Evolutionary conservation across 2,329 filamentous ascomycete species (phyloP).

Genomic region (Zymoseptoria pseudotritici): DNA sequence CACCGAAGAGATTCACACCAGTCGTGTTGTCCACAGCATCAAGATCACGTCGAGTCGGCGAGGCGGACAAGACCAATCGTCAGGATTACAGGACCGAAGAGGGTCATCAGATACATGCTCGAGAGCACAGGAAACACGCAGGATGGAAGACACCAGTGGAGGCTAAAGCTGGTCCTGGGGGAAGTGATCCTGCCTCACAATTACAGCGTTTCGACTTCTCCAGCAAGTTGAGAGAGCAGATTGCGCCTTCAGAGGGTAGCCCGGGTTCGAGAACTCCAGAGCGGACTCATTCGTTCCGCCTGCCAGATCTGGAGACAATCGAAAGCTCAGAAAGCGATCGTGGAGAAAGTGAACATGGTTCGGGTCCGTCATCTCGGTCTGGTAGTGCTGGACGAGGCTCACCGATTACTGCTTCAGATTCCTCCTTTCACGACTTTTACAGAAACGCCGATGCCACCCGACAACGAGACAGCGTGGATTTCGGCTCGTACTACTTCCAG

Average conservation of each 20-base stretch:
- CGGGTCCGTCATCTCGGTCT: conserved; percentile 39
- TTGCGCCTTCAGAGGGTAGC: conserved; percentile 27
- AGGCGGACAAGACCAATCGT: conserved; percentile 54
- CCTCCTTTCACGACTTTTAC: conserved; percentile 37
- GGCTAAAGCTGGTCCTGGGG: neutral
- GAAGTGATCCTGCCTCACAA: conserved; percentile 8
- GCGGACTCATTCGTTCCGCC: conserved; percentile 48
- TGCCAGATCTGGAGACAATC: conserved; percentile 56
- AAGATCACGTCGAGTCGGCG: conserved; percentile 60
- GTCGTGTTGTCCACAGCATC: conserved; percentile 75
- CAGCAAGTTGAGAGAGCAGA: conserved; percentile 18
- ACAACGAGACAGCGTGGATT: conserved; percentile 60
- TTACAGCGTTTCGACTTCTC: conserved; percentile 12
- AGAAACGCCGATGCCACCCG: conserved; percentile 51
- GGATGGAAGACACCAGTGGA: conserved; percentile 14
- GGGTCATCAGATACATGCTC: conserved; percentile 23
- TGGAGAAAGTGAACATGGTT: conserved; percentile 29
- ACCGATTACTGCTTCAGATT: conserved; percentile 42
- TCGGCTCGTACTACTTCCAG: conserved; percentile 68
- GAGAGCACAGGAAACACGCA: conserved; percentile 25
- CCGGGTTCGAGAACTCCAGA: conserved; percentile 25
- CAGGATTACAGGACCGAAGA: conserved; percentile 63
- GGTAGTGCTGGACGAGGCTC: conserved; percentile 31
- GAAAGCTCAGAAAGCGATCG: conserved; percentile 45
- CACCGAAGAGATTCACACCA: conserved; percentile 58